Base-by-base conservation (phyloP, 257 asterid species). In the Vinca minor region DNA sequence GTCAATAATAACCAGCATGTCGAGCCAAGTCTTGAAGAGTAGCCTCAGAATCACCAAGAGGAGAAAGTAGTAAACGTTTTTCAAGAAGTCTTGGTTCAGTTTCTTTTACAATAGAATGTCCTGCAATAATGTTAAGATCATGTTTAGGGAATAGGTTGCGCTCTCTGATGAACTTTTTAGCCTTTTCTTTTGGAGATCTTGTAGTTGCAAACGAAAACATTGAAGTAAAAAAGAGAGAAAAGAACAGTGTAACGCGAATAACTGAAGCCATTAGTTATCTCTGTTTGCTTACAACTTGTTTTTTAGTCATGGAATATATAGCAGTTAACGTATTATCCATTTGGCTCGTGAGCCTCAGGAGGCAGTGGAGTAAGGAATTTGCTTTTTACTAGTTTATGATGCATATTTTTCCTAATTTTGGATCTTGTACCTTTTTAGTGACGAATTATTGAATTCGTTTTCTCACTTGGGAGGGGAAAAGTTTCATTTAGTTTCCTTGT, bases 111-210 rank as follows among this genome's bases (percentile, higher is more conserved):
- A 56, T 26, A 41, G 56, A 38, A 34, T 61, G 17, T 6, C 23
- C 35, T 17, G 18, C 28, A 58, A 18, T 61, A 63, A 25, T 70
- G 60, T 86, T 84, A 25, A 72, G 68, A 23, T 75, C 84, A 18
- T 73, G 88, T 68, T 77, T 62, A 18, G 96, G 95, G 28, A 80
- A 83, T 78, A 89, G 73, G 76, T 89, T 89, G 59, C 83, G 72
- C 25, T 70, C 61, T 39, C 79, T 75, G 67, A 87, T 83, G 53
- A 80, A 64, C 32, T 71, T 78, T 59, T 81, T 78, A 0, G 86
- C 87, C 67, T 72, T 79, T 8, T 23, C 20, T 47, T 29, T n/a
- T 23, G 31, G 48, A 26, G 28, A 20, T 10, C 15, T 18, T 38
- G 8, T 12, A 39, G 70, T 54, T 31, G 64, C 59, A 15, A 55